Base-by-base conservation (phyloP, 225 moss, liverwort and hornwort genomes). In the Pseudoscleropodium purum region DNA sequence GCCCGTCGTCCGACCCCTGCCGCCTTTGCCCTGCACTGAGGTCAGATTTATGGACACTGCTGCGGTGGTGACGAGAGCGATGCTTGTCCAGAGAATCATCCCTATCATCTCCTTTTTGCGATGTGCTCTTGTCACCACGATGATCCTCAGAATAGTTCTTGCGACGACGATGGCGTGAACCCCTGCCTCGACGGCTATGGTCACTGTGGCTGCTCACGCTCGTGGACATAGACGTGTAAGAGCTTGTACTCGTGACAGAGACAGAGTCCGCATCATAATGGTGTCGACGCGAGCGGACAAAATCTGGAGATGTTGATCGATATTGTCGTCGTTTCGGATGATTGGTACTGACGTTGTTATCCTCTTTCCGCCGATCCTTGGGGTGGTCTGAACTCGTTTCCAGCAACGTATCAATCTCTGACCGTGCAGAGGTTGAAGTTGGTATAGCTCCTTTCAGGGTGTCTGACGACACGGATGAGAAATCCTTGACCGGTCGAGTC, bases 191-290 rank as follows among this genome's bases (percentile, higher is more conserved):
- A 80, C 63, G 84, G 74, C 84, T 79, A 72, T 88, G 85, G 87
- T 49, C 45, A 45, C 87, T 90, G 49, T 49, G 82, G 62, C 90
- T 89, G 85, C 90, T 92, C 69, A 66, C 51, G 59, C 69, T 92
- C 5, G 89, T 82, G 76, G 93, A 89, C 6, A 19, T 77, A 51
- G 93, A 89, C 18, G 90, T 87, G 85, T 82, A 92, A 25, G 92
- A 90, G 87, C 93, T 90, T 41, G 87, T 73, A 61, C 90, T 93
- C 31, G 93, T 89, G 67, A 90, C 78, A 23, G 92, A 89, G 76
- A 57, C 90, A 17, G 92, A 84, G 84, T 92, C 90, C 19, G 78
- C 92, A 60, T 93, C 90, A 63, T 82, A 87, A 77, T 77, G 89
- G 26, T 82, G 87, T 31, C 89, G 89, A 77, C 75, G 89, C 37